These are phyloP conservation scores for Rhynchosporium secalis DNA, from an alignment of 2,329 filamentous ascomycete genomes.

Conservation along the genomic window DNA sequence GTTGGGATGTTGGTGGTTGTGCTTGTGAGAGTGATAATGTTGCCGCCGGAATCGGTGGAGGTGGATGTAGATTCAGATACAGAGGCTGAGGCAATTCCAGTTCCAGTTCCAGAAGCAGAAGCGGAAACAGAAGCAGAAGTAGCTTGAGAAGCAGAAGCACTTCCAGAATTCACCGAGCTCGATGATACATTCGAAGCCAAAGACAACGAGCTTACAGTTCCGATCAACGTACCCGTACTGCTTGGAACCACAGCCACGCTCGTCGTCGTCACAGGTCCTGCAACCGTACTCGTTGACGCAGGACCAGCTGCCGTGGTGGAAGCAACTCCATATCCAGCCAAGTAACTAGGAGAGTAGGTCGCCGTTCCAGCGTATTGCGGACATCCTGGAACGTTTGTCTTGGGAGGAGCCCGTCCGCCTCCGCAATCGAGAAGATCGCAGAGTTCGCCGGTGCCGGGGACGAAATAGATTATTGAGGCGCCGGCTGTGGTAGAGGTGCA, in stretches of 20 bases:
- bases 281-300: neutral
- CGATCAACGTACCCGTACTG: neutral
- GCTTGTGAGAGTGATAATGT: neutral
- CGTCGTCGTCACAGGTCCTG: neutral
- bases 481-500: slow-evolving; percentile 1
- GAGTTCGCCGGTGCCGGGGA: slow-evolving; percentile 28
- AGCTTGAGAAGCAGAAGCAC: too few species aligned
- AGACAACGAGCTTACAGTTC: neutral
- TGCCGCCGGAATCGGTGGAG: neutral
- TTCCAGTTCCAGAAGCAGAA: too few species aligned
- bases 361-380: slow-evolving; percentile 29
- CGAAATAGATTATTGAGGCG: slow-evolving; percentile 16
- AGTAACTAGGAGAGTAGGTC: slow-evolving; percentile 26
- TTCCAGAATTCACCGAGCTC: neutral
- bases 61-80: too few species aligned
- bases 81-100: too few species aligned
- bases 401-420: slow-evolving; percentile 28
- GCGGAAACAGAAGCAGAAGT: too few species aligned
- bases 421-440: slow-evolving; percentile 30
- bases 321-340: slow-evolving; percentile 8
- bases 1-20: neutral
- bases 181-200: neutral
- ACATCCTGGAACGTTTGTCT: slow-evolving; percentile 29
- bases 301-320: neutral
- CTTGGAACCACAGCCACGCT: neutral